Conservation (phyloP, 2,329 filamentous ascomycete genomes). For the Incumbomyces lentus region DNA sequence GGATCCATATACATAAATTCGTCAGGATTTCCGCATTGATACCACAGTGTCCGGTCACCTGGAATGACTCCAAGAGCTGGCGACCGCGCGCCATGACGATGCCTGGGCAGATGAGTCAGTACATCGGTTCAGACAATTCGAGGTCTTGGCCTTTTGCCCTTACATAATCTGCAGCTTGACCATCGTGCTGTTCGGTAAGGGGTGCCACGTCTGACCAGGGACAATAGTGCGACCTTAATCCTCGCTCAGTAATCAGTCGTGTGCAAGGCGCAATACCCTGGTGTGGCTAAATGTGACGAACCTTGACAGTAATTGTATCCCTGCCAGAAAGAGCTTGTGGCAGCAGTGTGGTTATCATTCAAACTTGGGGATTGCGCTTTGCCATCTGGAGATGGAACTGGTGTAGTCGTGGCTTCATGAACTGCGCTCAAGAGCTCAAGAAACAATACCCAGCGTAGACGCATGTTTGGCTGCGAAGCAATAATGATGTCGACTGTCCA, state of each 20-base stretch:
- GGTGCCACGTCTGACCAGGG: background rate
- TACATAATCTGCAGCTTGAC: constrained; percentile 2
- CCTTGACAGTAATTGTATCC: constrained; percentile 6
- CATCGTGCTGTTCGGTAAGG: background rate
- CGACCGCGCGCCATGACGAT: constrained; percentile 4
- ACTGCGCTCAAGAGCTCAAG: background rate
- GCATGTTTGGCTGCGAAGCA: background rate
- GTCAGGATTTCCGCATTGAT: constrained; percentile 4
- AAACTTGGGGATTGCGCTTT: background rate
- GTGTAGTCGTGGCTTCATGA: background rate
- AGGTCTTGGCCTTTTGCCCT: background rate
- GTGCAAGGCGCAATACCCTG: background rate
- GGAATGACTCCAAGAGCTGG: background rate
- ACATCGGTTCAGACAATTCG: background rate
- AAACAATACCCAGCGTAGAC: background rate
- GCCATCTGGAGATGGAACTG: background rate
- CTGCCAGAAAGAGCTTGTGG: constrained; percentile 3
- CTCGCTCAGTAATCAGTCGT: background rate
- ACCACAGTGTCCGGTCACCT: constrained; percentile 1
- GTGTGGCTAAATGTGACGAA: background rate
- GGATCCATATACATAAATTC: constrained; percentile 4
- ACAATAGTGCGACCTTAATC: background rate
- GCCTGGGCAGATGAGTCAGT: background rate
- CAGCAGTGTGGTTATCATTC: background rate
- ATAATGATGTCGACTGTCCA: too few relatives aligned